Conservation (phyloP, 2,329 filamentous ascomycete species). For the Ascosphaera aggregata region DNA sequence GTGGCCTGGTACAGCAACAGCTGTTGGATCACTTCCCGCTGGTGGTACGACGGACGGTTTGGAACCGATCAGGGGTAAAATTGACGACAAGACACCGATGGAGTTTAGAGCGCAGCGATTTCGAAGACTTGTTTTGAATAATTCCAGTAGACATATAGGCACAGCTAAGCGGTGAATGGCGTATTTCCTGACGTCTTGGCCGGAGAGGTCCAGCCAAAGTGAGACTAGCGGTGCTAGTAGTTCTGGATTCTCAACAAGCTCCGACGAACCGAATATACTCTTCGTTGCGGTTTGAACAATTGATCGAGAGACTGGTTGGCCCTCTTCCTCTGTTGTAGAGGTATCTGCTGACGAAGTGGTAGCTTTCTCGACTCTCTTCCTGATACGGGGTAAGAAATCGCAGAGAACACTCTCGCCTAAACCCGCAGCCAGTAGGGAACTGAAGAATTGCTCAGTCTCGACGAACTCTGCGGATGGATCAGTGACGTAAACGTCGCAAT, state of each 20-base stretch:
- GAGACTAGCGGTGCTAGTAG: slow-evolving; percentile 16
- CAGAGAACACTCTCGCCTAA: slow-evolving; percentile 55
- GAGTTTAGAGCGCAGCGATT: slow-evolving; percentile 51
- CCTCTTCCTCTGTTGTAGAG: slow-evolving; percentile 3
- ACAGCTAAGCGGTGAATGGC: slow-evolving; percentile 28
- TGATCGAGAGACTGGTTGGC: slow-evolving; percentile 6
- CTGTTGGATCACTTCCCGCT: too few relatives aligned
- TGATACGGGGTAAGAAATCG: slow-evolving; percentile 33
- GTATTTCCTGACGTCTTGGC: slow-evolving; percentile 23
- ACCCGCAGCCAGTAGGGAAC: slow-evolving; percentile 57
- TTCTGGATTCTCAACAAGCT: slow-evolving; percentile 20
- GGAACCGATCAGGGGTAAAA: slow-evolving; percentile 38
- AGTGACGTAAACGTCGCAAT: slow-evolving; percentile 5
- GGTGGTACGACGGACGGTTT: too few relatives aligned
- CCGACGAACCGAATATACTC: slow-evolving; percentile 16
- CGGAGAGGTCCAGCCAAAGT: slow-evolving; percentile 35
- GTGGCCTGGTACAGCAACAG: too few relatives aligned
- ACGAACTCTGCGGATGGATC: slow-evolving; percentile 1
- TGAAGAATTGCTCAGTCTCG: slow-evolving; percentile 59
- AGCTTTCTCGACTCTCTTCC: slow-evolving; percentile 9
- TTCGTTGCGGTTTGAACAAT: slow-evolving; percentile 9
- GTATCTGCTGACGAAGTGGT: too few relatives aligned
- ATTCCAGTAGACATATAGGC: slow-evolving; percentile 36
- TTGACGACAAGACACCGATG: slow-evolving; percentile 44
- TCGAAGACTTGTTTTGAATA: slow-evolving; percentile 37